These are phyloP conservation scores for Eucalyptus cloeziana DNA, from an alignment of 345 rosid genomes.

Conservation along the genomic window DNA sequence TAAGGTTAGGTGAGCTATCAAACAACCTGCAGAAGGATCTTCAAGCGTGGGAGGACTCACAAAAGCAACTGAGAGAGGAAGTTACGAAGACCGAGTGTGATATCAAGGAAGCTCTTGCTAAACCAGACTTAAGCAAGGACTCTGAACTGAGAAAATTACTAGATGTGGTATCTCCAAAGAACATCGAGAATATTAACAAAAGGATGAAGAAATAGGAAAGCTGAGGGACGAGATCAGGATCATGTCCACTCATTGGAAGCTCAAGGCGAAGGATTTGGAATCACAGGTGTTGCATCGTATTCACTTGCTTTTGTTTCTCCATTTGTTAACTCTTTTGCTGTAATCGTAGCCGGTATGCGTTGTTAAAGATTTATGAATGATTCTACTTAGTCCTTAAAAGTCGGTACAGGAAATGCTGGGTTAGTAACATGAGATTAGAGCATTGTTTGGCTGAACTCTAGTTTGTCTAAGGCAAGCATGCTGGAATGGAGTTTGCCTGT, in stretches of 20 bases:
- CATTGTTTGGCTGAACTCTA: neutral
- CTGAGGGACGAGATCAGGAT: constrained; percentile 65
- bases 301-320: neutral
- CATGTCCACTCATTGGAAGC: constrained; percentile 81
- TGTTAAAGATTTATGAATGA: neutral
- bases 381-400: neutral
- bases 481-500: neutral
- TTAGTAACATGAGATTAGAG: neutral
- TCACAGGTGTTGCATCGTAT: constrained; percentile 35
- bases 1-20: constrained; percentile 45
- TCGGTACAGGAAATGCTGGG: neutral
- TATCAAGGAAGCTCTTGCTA: constrained; percentile 49
- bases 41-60: constrained; percentile 63
- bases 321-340: neutral
- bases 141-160: constrained; percentile 38
- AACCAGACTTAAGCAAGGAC: constrained; percentile 37
- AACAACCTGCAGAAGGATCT: constrained; percentile 59
- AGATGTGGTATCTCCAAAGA: constrained; percentile 65
- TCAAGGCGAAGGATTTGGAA: constrained; percentile 68
- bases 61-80: constrained; percentile 72
- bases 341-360: accelerated
- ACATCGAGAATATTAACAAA: constrained; percentile 44
- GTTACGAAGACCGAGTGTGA: constrained; percentile 54
- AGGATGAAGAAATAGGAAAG: constrained; percentile 66
- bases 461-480: neutral